Evolutionary conservation across 2,329 filamentous ascomycete genomes (phyloP).

Genomic region (Sporothrix globosa): DNA sequence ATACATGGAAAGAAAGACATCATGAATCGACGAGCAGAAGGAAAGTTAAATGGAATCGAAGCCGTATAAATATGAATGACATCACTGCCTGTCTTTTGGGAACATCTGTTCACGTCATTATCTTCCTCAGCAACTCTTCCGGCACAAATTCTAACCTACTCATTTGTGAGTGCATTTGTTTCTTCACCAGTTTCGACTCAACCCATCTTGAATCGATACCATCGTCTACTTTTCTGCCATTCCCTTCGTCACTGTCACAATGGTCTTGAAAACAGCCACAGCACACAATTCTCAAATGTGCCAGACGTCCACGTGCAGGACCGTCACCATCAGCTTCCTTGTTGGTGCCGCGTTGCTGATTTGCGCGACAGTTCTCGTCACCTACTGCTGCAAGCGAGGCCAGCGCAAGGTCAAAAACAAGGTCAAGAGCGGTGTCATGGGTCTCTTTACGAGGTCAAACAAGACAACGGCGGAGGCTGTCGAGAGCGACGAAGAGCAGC

Average conservation of each 20-base stretch:
- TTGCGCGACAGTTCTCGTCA: background rate
- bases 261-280: background rate
- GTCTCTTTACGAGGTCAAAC: background rate
- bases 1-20: background rate
- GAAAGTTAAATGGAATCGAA: background rate
- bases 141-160: background rate
- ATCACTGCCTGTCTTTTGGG: background rate
- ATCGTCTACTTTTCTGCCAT: background rate
- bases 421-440: background rate
- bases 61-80: background rate
- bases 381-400: background rate
- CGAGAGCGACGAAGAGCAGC: conserved; percentile 3
- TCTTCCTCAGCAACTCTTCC: background rate
- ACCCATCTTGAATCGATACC: background rate
- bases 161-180: conserved; percentile 4
- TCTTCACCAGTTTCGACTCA: background rate
- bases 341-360: conserved; percentile 7
- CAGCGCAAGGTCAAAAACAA: conserved; percentile 19
- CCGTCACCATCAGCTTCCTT: background rate
- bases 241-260: background rate
- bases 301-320: background rate
- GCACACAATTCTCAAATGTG: background rate
- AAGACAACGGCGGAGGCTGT: background rate
- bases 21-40: background rate
- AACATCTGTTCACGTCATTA: background rate